phyloP scores from a whole-genome alignment of 768 basidiomycete genomes.

The Grammothele lineata region DNA sequence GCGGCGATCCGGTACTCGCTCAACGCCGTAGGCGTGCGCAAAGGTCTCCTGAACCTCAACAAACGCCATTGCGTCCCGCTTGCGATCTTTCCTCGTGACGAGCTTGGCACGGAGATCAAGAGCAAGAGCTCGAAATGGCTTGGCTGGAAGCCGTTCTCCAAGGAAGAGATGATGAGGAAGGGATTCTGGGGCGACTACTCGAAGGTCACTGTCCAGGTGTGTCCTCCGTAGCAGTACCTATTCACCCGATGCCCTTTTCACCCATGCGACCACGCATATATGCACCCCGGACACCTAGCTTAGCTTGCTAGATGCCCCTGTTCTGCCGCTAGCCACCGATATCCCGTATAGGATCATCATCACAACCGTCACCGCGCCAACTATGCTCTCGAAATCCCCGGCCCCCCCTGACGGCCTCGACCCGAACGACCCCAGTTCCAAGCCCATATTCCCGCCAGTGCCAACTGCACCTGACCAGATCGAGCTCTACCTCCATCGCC shows the following conservation, averaged over 20 bases:
- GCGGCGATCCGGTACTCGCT: conserved; percentile 7
- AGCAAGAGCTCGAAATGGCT: background rate
- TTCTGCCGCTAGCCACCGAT: conserved; percentile 2
- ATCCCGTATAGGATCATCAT: conserved; percentile 16
- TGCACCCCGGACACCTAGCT: conserved; percentile 2
- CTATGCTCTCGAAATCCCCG: too few relatives aligned
- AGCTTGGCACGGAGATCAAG: conserved; percentile 1
- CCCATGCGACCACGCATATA: too few relatives aligned
- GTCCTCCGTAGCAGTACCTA: background rate
- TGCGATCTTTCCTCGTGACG: conserved; percentile 8
- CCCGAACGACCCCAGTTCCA: background rate
- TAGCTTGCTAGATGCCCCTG: conserved; percentile 5
- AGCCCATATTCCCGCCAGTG: conserved; percentile 6
- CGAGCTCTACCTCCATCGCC: conserved; percentile 9
- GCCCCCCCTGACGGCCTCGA: background rate
- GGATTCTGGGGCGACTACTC: conserved; percentile 19
- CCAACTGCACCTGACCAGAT: conserved; percentile 1
- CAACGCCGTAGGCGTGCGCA: conserved; percentile 13
- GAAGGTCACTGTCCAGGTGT: conserved; percentile 10
- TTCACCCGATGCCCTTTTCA: too few relatives aligned
- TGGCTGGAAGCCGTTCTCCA: background rate
- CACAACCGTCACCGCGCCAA: conserved; percentile 2
- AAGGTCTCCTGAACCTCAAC: conserved; percentile 2
- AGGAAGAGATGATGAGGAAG: conserved; percentile 8
- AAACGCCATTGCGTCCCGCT: conserved; percentile 2